These are phyloP conservation scores for Carex pumila DNA, from an alignment of 176 grass and related monocot genomes.

Conservation along the genomic window DNA sequence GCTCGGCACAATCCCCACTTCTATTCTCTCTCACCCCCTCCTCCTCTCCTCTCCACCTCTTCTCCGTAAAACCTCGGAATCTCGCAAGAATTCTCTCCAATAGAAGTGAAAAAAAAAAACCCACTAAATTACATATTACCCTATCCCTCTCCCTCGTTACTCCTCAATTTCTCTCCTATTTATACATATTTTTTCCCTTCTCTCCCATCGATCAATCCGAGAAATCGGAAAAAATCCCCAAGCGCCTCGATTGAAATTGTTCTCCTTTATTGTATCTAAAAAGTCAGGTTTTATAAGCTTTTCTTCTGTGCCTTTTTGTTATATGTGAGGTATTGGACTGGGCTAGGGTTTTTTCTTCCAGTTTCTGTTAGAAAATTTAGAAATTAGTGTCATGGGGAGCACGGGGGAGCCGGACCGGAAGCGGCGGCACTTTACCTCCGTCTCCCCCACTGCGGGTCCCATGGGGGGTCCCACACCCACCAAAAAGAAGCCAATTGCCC, in stretches of 20 bases:
- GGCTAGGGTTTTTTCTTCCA: constrained; percentile 29
- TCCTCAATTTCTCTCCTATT: not conserved
- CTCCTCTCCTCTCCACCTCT: not conserved
- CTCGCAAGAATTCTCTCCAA: not conserved
- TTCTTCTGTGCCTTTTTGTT: not conserved
- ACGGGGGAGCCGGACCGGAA: constrained; percentile 57
- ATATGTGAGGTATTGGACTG: constrained; percentile 20
- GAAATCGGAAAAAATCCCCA: not conserved
- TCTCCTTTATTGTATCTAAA: not conserved
- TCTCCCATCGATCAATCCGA: not conserved
- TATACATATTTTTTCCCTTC: not conserved
- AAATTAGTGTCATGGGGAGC: constrained; percentile 46
- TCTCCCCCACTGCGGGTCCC: constrained; percentile 34
- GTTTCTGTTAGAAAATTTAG: constrained; percentile 6
- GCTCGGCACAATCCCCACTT: constrained; percentile 6
- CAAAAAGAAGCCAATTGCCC: constrained; percentile 37
- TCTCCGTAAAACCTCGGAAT: not conserved
- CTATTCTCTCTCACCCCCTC: not conserved
- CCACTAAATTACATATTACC: not conserved
- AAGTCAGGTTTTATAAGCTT: not conserved
- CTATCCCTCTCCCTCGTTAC: not conserved
- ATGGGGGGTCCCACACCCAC: constrained; percentile 22
- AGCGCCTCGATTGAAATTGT: not conserved
- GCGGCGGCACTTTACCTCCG: constrained; percentile 44
- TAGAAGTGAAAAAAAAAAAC: not conserved